These are phyloP conservation scores for Exophiala oligosperma DNA, from an alignment of 2,329 filamentous ascomycete genomes.

Conservation along the genomic window DNA sequence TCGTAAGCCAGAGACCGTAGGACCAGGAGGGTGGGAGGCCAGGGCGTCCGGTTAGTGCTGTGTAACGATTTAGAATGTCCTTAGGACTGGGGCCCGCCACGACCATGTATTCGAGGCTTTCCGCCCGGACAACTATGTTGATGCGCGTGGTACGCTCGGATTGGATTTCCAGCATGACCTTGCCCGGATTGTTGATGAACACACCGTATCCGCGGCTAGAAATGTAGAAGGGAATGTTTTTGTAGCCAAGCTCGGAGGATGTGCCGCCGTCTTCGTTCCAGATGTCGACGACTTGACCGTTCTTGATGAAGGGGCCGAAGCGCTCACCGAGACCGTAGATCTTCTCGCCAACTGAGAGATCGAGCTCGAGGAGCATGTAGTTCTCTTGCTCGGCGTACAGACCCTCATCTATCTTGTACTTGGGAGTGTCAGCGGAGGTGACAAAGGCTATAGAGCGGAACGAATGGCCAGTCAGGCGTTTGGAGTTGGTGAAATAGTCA, in stretches of 20 bases:
- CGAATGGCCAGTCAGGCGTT: slow-evolving; percentile 40
- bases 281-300: slow-evolving; percentile 69
- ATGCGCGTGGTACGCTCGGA: slow-evolving; percentile 71
- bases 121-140: slow-evolving; percentile 67
- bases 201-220: slow-evolving; percentile 71
- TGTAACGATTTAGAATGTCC: slow-evolving; percentile 68
- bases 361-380: slow-evolving; percentile 39
- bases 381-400: slow-evolving; percentile 40
- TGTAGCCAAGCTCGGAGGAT: slow-evolving; percentile 41
- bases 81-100: slow-evolving; percentile 72
- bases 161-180: slow-evolving; percentile 70
- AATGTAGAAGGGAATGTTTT: slow-evolving; percentile 44
- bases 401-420: slow-evolving; percentile 36
- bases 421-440: slow-evolving; percentile 35
- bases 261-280: slow-evolving; percentile 58
- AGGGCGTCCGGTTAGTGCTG: slow-evolving; percentile 65
- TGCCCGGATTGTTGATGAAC: slow-evolving; percentile 70
- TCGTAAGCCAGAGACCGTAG: slow-evolving; percentile 75
- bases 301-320: slow-evolving; percentile 75
- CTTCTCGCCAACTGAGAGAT: slow-evolving; percentile 49
- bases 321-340: slow-evolving; percentile 75
- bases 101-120: slow-evolving; percentile 71
- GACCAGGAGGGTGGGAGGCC: slow-evolving; percentile 70
- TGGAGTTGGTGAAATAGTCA: slow-evolving; percentile 16
- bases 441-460: slow-evolving; percentile 43